Conservation (phyloP, 1,284 basidiomycete genomes). For the Sparassis latifolia region DNA sequence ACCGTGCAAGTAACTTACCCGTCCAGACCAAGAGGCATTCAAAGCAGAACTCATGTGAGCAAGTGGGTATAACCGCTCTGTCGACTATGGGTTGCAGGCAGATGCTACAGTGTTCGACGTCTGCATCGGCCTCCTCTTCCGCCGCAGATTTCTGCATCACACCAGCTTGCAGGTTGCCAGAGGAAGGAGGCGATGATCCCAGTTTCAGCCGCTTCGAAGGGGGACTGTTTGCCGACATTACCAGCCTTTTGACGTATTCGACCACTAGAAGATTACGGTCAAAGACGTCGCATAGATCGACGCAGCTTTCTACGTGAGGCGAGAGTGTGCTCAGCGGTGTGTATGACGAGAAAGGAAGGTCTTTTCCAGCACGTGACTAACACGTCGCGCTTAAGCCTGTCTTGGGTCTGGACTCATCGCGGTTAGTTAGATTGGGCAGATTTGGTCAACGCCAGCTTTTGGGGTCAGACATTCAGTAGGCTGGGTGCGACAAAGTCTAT, state of each 20-base stretch:
- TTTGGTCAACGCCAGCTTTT: no score
- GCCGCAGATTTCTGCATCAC: neutral
- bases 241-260: neutral
- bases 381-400: no score
- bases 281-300: no score
- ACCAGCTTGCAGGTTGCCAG: neutral
- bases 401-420: no score
- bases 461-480: no score
- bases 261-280: neutral
- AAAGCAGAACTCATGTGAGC: constrained; percentile 88
- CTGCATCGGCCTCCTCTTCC: constrained; percentile 7
- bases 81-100: constrained; percentile 76
- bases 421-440: no score
- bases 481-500: no score
- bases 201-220: constrained; percentile 18
- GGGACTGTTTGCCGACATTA: constrained; percentile 6
- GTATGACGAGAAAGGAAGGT: no score
- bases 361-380: no score
- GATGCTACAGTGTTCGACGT: constrained; percentile 53
- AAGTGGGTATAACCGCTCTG: constrained; percentile 70
- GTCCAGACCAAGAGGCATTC: constrained; percentile 82
- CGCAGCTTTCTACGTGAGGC: no score
- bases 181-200: constrained; percentile 7
- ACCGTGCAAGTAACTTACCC: constrained; percentile 36
- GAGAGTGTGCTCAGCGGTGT: no score